Percentiles rank a stretch among this genome's conserved stretches.
Evolutionary conservation across 257 asterid genomes (phyloP).

Genomic region (Solanum okadae): DNA sequence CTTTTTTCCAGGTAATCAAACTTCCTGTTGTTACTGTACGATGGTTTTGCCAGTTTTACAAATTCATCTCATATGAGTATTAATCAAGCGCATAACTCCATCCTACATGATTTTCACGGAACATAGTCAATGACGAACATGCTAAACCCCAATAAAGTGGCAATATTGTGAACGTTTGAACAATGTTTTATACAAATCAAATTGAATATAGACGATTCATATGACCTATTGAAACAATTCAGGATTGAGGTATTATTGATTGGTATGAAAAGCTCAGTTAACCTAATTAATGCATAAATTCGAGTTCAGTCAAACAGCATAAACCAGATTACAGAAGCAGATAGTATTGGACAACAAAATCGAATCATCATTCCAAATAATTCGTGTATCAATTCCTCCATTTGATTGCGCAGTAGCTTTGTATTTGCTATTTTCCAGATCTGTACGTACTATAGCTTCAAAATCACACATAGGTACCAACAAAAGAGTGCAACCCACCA

Average conservation of each 20-base stretch:
- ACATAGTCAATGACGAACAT: not conserved
- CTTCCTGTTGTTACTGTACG: not conserved
- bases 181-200: not conserved
- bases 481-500: constrained; percentile 55
- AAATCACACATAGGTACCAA: constrained; percentile 9
- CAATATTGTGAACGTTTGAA: not conserved
- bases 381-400: not conserved
- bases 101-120: not conserved
- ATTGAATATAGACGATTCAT: not conserved
- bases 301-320: not conserved
- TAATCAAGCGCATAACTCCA: not conserved
- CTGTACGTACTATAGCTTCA: not conserved
- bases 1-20: not conserved
- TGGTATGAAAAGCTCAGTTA: not conserved
- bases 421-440: not conserved
- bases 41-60: not conserved
- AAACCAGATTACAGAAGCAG: not conserved
- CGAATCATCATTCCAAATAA: not conserved
- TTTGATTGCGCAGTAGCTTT: not conserved
- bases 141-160: not conserved
- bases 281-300: not conserved
- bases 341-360: not conserved
- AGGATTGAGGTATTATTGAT: not conserved
- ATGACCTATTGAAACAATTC: not conserved
- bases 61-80: not conserved